These are phyloP conservation scores for Sugiyamaella pinicola DNA, from an alignment of 1,139 yeast genomes.

Conservation along the genomic window DNA sequence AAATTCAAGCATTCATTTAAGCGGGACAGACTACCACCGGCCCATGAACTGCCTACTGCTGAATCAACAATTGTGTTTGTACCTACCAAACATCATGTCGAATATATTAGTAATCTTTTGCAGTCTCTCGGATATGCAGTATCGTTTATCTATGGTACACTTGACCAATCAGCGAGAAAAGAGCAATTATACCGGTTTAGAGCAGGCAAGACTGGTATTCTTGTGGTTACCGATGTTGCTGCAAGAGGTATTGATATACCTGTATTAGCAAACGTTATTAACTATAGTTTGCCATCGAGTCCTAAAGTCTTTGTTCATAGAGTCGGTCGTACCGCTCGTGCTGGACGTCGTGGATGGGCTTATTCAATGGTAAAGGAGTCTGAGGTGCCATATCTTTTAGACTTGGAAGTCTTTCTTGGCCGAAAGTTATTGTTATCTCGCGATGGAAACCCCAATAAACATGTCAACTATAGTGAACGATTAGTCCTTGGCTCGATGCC, in stretches of 20 bases:
- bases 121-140: constrained; percentile 81
- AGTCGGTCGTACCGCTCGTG: constrained; percentile 99
- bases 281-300: constrained; percentile 85
- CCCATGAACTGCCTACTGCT: constrained; percentile 80
- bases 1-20: constrained; percentile 37
- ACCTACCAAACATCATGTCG: constrained; percentile 98
- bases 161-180: constrained; percentile 93
- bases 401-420: constrained; percentile 87
- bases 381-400: constrained; percentile 87
- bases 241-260: constrained; percentile 99
- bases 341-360: constrained; percentile 98
- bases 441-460: constrained; percentile 56
- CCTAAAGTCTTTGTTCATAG: constrained; percentile 94
- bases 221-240: constrained; percentile 98
- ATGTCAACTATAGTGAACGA: constrained; percentile 69
- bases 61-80: constrained; percentile 90
- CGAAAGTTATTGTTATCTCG: constrained; percentile 63
- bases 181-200: constrained; percentile 85
- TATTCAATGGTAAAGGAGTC: constrained; percentile 82
- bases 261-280: constrained; percentile 88
- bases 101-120: constrained; percentile 71
- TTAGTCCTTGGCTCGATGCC: constrained; percentile 85
- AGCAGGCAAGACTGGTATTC: constrained; percentile 73
- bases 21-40: constrained; percentile 68
- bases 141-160: constrained; percentile 88